Base-by-base conservation (phyloP, 345 rosid species). In the Euphorbia peplus region DNA sequence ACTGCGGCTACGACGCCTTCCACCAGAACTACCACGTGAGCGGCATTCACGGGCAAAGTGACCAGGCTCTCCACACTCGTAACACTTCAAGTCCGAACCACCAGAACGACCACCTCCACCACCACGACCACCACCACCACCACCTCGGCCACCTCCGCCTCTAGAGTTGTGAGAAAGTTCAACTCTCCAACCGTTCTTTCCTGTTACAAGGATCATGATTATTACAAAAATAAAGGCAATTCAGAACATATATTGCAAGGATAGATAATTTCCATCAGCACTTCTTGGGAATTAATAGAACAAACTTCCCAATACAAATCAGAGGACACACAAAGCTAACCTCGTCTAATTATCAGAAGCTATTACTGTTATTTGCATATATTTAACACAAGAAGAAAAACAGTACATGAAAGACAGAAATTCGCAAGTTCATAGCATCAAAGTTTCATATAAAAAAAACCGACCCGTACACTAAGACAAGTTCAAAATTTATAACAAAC, bases 31-130 rank as follows among this genome's bases (percentile, higher is more conserved):
- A 83, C 83, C 90, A 37, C 92, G 97, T 29, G 48, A 61, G 42
- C 88, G 87, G 58, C 97, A 91, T 75, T 91, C 97, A 72, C 97
- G 92, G 4, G 97, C 95, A 83, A 91, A 91, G 72, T 91, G 97
- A 59, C 97, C 97, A 64, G 92, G 83, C 81, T 91, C 97, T 16
- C 95, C 95, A 67, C 97, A 91, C 67, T 91, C 97, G 68, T 88
- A 91, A 76, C 97, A 88, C 78, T 91, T 91, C 81, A 87, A 83
- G 75, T 91, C 95, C 62, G 92, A 88, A 59, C 92, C 97, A 58
- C 97, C 95, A 46, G 85, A 83, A 22, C 92, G 89, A 24, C 96
- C 91, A 5, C 87, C 83, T 3, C 91, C 90, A 6, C 92, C 87
- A 14, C 88, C 84, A 6, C 82, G 78, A 14, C 87, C 56, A 0